Base-by-base conservation (phyloP, 2,329 filamentous ascomycete genomes). In the Colletotrichum shisoi region DNA sequence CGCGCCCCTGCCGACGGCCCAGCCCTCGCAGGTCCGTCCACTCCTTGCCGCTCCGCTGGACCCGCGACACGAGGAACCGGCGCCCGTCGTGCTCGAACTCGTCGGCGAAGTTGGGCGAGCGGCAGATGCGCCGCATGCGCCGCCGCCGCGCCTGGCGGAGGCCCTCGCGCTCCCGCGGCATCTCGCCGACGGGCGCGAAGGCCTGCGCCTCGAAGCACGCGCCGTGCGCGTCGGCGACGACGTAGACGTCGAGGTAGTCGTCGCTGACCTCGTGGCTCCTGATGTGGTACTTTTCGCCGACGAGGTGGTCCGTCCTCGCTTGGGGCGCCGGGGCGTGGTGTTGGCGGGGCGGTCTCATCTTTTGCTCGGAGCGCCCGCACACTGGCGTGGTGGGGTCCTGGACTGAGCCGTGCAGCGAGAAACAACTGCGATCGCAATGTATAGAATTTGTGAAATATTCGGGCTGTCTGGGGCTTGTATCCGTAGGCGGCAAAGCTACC, bases 81-180 rank as follows among this genome's bases (percentile, higher is more conserved):
- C 40, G 59, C 7, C 59, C 59, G 5, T 8, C 59, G 5, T 62
- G 59, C 51, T 56, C 40, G 31, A 62, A 48, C 21, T 56, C 59
- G n/a, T 37, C 59, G 4, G 49, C 15, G 13, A 62, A 62, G 49
- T 62, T 62, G 27, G 39, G 40, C 4, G 59, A 62, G 19, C 59
- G 40, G 19, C 15, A 27, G 24, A 62, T 62, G 31, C 59, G 59
- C 12, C 39, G 42, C 51, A 62, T 48, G 3, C 59, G 59, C 9
- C 59, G 51, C 51, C 59, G 59, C 5, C 59, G 59, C 19, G 49
- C 59, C 31, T 40, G 40, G 4, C 31, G 31, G 12, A 56, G 59
- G 2, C 49, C 49, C n/a, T 62, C 49, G 1, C 27, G 40, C 19
- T 40, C 59, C 19, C 40, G 59, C 19, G 49, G 49, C 59, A 62